Percentiles rank a stretch among this genome's conserved stretches.
These are phyloP conservation scores for Dothideomycetes sp. DNA, from an alignment of 2,329 filamentous ascomycete genomes.

Conservation along the genomic window DNA sequence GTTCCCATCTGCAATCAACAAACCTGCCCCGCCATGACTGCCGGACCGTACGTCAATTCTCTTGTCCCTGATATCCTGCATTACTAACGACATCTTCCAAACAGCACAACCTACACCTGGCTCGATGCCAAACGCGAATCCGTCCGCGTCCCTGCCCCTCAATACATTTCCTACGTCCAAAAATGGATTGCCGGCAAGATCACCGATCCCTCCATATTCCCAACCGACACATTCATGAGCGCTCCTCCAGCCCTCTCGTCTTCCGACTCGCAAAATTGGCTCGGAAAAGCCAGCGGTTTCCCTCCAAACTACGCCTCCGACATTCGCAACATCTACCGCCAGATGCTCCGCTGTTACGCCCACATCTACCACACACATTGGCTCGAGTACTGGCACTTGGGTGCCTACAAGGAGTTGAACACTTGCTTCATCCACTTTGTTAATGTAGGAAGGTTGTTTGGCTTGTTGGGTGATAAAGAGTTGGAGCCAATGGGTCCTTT, in stretches of 20 bases:
- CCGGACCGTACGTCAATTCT: constrained; percentile 67
- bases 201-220: constrained; percentile 81
- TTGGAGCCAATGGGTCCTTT: constrained; percentile 93
- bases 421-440: constrained; percentile 47
- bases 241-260: constrained; percentile 48
- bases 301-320: constrained; percentile 52
- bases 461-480: constrained; percentile 73
- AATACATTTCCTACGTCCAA: constrained; percentile 93
- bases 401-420: constrained; percentile 42
- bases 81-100: constrained; percentile 2
- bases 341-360: constrained; percentile 47
- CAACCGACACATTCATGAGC: constrained; percentile 68
- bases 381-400: constrained; percentile 43
- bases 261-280: constrained; percentile 58
- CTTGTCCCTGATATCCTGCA: not conserved
- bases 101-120: constrained; percentile 96
- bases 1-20: constrained; percentile 73
- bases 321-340: constrained; percentile 59
- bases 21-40: constrained; percentile 86
- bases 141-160: constrained; percentile 82
- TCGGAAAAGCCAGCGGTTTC: constrained; percentile 78
- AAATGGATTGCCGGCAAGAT: constrained; percentile 97
- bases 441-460: constrained; percentile 64
- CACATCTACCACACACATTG: constrained; percentile 46
- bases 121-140: constrained; percentile 79